Evolutionary conservation across 108 stramenopile genomes (phyloP).

Genomic region (Asterionellopsis glacialis): DNA sequence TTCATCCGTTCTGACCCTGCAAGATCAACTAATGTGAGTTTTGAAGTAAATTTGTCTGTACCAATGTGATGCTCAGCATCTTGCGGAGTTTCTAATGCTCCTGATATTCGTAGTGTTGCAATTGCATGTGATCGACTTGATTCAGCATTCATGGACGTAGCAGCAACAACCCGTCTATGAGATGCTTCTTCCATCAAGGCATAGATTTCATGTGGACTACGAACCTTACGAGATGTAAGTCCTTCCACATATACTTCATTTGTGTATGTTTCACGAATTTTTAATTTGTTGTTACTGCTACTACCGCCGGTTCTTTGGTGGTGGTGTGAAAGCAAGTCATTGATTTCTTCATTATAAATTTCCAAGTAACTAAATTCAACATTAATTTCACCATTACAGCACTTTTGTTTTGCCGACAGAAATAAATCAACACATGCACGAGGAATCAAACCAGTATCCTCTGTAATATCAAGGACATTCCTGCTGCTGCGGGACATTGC

Average conservation of each 20-base stretch:
- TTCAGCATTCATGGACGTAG: conserved; percentile 91
- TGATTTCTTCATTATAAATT: conserved; percentile 99
- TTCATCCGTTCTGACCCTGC: conserved; percentile 94
- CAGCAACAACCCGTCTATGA: conserved; percentile 57
- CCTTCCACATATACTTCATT: conserved; percentile 70
- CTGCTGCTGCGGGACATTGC: conserved; percentile 28
- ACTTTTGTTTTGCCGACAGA: conserved; percentile 46
- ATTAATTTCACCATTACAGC: conserved; percentile 74
- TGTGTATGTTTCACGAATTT: conserved; percentile 33
- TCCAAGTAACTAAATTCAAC: conserved; percentile 95
- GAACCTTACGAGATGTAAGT: conserved; percentile 37
- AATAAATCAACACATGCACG: conserved; percentile 93
- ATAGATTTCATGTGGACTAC: conserved; percentile 39
- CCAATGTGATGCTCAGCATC: background rate
- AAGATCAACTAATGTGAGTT: conserved; percentile 97
- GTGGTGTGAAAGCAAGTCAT: conserved; percentile 70
- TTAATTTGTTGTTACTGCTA: conserved; percentile 67
- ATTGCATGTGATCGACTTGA: conserved; percentile 90
- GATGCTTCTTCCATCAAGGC: conserved; percentile 57
- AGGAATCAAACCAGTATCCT: conserved; percentile 88
- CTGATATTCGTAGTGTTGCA: conserved; percentile 78
- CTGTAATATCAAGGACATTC: conserved; percentile 6
- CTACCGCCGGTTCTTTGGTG: too few relatives aligned
- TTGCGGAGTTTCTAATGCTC: conserved; percentile 27
- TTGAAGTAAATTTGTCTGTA: conserved; percentile 32